Conservation (phyloP, 1,284 basidiomycete genomes). For the Cryptococcus amylolentus region DNA sequence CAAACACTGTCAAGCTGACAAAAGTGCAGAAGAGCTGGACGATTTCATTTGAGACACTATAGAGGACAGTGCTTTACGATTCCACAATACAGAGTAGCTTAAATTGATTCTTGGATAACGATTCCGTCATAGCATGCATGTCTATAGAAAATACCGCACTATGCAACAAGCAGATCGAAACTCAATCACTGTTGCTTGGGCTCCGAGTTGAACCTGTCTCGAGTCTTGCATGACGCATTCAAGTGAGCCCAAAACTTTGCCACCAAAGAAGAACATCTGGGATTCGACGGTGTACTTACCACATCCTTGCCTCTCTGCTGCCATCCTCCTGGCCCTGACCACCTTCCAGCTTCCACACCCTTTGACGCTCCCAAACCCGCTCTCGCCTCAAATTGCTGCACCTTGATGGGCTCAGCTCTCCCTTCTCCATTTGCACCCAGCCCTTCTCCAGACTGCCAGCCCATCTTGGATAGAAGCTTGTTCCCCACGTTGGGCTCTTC, state of each 20-base stretch:
- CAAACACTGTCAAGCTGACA: background rate
- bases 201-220: background rate
- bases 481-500: slow-evolving; percentile 83
- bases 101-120: too few species aligned
- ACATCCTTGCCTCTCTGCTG: slow-evolving; percentile 38
- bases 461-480: slow-evolving; percentile 90
- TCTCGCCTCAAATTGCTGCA: slow-evolving; percentile 78
- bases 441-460: slow-evolving; percentile 86
- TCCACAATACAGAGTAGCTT: too few species aligned
- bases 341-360: slow-evolving; percentile 74
- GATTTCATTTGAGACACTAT: too few species aligned
- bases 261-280: background rate
- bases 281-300: slow-evolving; percentile 20
- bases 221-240: background rate
- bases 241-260: background rate
- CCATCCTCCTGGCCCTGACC: slow-evolving; percentile 53
- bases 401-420: slow-evolving; percentile 76
- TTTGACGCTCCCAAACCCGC: slow-evolving; percentile 84
- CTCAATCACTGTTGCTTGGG: background rate
- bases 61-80: too few species aligned
- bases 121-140: too few species aligned
- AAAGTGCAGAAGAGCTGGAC: too few species aligned
- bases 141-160: too few species aligned
- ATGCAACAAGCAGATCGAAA: too few species aligned
- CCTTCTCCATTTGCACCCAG: slow-evolving; percentile 75